phyloP scores from a whole-genome alignment of 139 green algal genomes.

The Astrephomene gubernaculifera region DNA sequence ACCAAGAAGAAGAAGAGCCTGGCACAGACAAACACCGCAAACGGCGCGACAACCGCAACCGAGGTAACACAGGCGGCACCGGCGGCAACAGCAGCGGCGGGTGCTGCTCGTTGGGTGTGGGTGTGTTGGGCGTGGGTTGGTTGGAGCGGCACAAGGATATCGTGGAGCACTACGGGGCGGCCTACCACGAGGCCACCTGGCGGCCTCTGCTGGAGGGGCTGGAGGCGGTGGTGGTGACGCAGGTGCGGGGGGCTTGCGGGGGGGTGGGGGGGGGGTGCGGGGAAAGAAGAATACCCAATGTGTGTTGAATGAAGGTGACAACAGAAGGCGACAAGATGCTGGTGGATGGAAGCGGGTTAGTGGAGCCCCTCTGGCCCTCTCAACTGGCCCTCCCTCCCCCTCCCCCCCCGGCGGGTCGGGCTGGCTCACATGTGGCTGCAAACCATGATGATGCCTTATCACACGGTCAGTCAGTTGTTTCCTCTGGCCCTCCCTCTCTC shows the following conservation, averaged over 20 bases:
- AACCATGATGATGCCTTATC: too few relatives aligned
- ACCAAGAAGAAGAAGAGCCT: too few relatives aligned
- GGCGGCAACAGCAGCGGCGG: too few relatives aligned
- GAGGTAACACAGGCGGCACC: background rate
- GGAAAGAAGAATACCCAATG: too few relatives aligned
- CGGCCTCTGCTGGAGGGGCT: conserved; percentile 51
- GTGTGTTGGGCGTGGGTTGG: conserved; percentile 66
- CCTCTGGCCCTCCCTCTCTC: background rate
- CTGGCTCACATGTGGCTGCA: too few relatives aligned
- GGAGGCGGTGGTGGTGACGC: conserved; percentile 26
- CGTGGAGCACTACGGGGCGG: conserved; percentile 60
- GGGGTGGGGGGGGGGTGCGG: background rate
- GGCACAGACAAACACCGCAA: background rate
- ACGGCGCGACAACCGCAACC: too few relatives aligned
- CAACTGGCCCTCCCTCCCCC: background rate
- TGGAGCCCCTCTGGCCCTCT: background rate
- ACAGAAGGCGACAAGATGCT: background rate
- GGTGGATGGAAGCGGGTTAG: background rate
- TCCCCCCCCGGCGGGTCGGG: too few relatives aligned
- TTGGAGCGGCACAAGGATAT: conserved; percentile 71
- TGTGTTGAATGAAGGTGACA: background rate
- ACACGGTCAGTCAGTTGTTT: too few relatives aligned
- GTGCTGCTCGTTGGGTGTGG: background rate
- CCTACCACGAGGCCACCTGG: conserved; percentile 65
- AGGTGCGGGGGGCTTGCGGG: background rate